phyloP scores from a whole-genome alignment of 371 early-diverging fungal species.

The Mucor saturninus region DNA sequence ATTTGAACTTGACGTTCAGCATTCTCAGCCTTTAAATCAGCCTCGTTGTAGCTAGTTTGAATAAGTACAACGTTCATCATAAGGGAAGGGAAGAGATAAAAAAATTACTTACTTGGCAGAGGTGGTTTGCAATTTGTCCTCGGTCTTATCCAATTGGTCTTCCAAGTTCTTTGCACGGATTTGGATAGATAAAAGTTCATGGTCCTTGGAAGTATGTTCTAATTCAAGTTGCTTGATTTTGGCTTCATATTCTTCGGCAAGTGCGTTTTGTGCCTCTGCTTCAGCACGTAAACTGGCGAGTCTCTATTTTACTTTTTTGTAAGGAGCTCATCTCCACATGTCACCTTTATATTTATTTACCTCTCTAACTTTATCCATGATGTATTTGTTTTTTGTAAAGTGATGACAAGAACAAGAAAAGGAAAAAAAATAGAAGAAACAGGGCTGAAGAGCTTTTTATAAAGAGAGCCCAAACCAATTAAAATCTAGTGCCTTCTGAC shows the following conservation, averaged over 20 bases:
- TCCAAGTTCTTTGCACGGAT: constrained; percentile 71
- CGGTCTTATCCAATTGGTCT: constrained; percentile 68
- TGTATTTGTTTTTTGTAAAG: constrained; percentile 1
- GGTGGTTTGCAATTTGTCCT: constrained; percentile 58
- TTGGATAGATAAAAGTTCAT: constrained; percentile 73
- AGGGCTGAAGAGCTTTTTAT: constrained; percentile 9
- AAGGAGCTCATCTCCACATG: neutral
- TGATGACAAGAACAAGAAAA: constrained; percentile 11
- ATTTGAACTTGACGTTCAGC: constrained; percentile 69
- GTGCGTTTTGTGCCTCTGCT: constrained; percentile 68
- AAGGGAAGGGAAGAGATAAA: neutral
- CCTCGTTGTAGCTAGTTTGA: constrained; percentile 63
- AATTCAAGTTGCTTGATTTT: constrained; percentile 68
- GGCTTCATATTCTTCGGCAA: constrained; percentile 71
- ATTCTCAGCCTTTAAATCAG: constrained; percentile 78
- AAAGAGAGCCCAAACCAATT: constrained; percentile 6
- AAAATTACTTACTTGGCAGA: constrained; percentile 63
- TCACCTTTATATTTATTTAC: constrained; percentile 9
- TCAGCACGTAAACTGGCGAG: constrained; percentile 70
- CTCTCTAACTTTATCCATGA: constrained; percentile 33
- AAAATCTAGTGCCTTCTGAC: constrained; percentile 15
- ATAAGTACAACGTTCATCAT: neutral
- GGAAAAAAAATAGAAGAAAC: constrained; percentile 1
- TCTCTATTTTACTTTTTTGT: constrained; percentile 66
- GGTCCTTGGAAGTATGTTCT: constrained; percentile 74